These are phyloP conservation scores for Crepidotus variabilis DNA, from an alignment of 768 basidiomycete genomes.

Conservation along the genomic window DNA sequence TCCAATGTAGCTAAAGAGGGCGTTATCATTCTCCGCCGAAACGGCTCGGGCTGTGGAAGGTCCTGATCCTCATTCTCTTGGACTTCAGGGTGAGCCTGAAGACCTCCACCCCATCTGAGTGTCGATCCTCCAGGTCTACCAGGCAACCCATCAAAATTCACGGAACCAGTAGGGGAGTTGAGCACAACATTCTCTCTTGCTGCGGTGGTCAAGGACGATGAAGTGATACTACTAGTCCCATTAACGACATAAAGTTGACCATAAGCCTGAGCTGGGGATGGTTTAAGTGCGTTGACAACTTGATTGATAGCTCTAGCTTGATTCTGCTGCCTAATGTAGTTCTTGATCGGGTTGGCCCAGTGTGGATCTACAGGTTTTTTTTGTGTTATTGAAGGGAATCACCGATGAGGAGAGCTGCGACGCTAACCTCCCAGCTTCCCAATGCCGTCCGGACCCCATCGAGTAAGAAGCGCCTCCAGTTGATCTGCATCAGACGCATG, in stretches of 20 bases:
- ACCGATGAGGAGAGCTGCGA: constrained; percentile 8
- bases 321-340: constrained; percentile 60
- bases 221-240: constrained; percentile 65
- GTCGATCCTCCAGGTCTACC: constrained; percentile 59
- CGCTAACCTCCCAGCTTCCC: constrained; percentile 82
- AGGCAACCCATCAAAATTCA: constrained; percentile 45
- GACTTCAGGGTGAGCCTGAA: constrained; percentile 63
- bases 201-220: constrained; percentile 72
- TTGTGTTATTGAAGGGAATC: constrained; percentile 13
- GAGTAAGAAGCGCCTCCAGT: constrained; percentile 77
- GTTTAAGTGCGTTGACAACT: constrained; percentile 67
- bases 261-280: constrained; percentile 43
- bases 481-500: constrained; percentile 92
- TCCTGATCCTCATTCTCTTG: constrained; percentile 54
- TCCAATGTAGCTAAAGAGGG: constrained; percentile 92
- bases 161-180: constrained; percentile 18
- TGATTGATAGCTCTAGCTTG: constrained; percentile 75
- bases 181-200: constrained; percentile 64
- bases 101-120: constrained; percentile 51
- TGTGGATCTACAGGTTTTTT: constrained; percentile 60
- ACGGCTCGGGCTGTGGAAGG: constrained; percentile 21
- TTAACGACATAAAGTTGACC: constrained; percentile 76
- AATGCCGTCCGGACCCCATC: constrained; percentile 87
- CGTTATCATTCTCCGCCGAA: constrained; percentile 57
- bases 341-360: constrained; percentile 89